Evolutionary conservation across 257 asterid genomes (phyloP).

Genomic region (Salvia rosmarinus): DNA sequence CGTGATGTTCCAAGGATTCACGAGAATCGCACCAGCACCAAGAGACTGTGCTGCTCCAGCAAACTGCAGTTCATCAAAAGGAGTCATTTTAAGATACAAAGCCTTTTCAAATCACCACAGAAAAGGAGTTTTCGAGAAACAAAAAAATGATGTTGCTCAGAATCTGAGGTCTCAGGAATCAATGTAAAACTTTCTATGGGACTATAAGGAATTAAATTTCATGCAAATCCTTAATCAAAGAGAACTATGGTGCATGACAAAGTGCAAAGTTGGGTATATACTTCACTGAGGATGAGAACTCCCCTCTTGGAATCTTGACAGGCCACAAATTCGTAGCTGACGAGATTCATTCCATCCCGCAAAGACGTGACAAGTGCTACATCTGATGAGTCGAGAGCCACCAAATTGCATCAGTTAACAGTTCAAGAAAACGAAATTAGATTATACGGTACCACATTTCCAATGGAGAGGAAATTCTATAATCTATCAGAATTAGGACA

Average conservation of each 20-base stretch:
- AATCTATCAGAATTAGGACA: too few relatives aligned
- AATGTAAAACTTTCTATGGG: constrained; percentile 17
- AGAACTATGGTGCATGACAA: constrained; percentile 19
- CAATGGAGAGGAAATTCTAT: too few relatives aligned
- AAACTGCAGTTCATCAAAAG: constrained; percentile 55
- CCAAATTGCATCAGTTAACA: constrained; percentile 25
- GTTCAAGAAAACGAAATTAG: constrained; percentile 27
- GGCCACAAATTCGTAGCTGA: constrained; percentile 98
- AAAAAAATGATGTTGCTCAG: constrained; percentile 9
- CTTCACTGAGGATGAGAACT: constrained; percentile 96
- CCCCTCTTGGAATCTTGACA: constrained; percentile 91
- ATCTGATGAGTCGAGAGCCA: constrained; percentile 60
- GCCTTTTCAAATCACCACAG: background rate
- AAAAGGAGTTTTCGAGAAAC: constrained; percentile 1
- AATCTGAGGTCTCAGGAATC: constrained; percentile 17
- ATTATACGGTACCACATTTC: background rate
- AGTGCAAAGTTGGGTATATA: constrained; percentile 36
- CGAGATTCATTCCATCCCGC: constrained; percentile 99
- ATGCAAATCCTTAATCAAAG: constrained; percentile 13
- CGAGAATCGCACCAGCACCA: constrained; percentile 98
- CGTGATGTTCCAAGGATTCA: constrained; percentile 96
- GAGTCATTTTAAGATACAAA: constrained; percentile 21
- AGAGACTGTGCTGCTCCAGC: constrained; percentile 99
- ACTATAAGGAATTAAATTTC: constrained; percentile 10
- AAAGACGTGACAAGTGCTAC: constrained; percentile 94